Percentiles rank a stretch among this genome's conserved stretches.
Conservation (phyloP, 164 flowering plant species). For the Piper betle region DNA sequence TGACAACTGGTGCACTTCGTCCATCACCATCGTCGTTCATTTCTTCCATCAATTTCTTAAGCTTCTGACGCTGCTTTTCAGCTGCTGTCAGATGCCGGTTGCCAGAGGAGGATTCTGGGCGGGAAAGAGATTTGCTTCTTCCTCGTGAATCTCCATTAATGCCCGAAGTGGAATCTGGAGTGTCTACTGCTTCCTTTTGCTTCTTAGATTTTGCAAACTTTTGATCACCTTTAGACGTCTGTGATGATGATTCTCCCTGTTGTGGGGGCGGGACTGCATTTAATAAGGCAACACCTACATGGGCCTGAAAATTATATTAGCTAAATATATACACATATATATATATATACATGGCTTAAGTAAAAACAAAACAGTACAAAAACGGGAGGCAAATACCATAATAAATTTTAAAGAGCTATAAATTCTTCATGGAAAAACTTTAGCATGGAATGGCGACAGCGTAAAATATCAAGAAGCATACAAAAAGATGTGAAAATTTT, state of each 20-base stretch:
- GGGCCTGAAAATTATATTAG: conserved; percentile 43
- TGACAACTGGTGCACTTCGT: conserved; percentile 65
- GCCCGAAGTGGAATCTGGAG: conserved; percentile 16
- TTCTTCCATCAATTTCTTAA: conserved; percentile 80
- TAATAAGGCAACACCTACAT: conserved; percentile 87
- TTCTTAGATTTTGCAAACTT: conserved; percentile 53
- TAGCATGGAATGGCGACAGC: too few species aligned
- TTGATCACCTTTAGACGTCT: conserved; percentile 35
- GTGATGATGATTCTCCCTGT: conserved; percentile 36
- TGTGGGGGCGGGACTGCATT: conserved; percentile 65
- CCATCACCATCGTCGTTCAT: conserved; percentile 85
- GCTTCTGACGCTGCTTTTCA: conserved; percentile 61
- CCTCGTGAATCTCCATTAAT: conserved; percentile 38
- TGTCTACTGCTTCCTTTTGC: conserved; percentile 21
- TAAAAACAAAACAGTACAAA: background rate
- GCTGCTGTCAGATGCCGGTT: conserved; percentile 61
- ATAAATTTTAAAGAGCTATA: too few species aligned
- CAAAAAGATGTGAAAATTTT: too few species aligned
- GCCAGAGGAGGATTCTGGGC: conserved; percentile 24
- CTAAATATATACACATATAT: too few species aligned
- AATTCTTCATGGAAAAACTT: too few species aligned
- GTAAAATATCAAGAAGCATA: too few species aligned
- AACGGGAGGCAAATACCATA: background rate
- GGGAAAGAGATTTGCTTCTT: conserved; percentile 22
- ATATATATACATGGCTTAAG: background rate